A percentile compares a stretch with the other conserved stretches of the same genome.
phyloP scores from a whole-genome alignment of 2,329 filamentous ascomycete species.

The Diaporthe australafricana region DNA sequence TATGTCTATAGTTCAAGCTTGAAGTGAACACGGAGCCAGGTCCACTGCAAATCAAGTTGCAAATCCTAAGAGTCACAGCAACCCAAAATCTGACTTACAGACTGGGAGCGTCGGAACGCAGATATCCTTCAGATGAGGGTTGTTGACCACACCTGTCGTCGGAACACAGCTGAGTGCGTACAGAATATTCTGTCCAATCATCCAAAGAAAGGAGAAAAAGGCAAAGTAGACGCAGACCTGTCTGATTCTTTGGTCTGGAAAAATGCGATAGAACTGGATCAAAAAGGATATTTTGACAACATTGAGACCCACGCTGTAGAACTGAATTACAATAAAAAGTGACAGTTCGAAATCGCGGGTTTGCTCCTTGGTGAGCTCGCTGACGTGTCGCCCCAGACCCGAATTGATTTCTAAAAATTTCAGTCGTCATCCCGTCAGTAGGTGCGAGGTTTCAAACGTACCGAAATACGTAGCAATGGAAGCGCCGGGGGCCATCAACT shows the following conservation, averaged over 20 bases:
- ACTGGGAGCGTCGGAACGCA: conserved; percentile 12
- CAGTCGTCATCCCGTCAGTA: background rate
- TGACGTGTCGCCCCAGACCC: conserved; percentile 21
- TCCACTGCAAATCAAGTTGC: background rate
- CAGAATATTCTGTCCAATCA: conserved; percentile 22
- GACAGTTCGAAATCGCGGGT: background rate
- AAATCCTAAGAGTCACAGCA: too few relatives aligned
- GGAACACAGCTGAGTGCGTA: conserved; percentile 27
- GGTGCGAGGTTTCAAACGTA: background rate
- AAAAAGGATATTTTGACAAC: conserved; percentile 28
- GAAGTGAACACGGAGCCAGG: background rate
- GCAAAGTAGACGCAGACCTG: conserved; percentile 20
- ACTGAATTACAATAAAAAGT: conserved; percentile 11
- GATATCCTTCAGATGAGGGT: background rate
- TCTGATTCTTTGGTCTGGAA: background rate
- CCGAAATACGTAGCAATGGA: conserved; percentile 27
- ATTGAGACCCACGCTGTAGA: conserved; percentile 24
- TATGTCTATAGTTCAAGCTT: background rate
- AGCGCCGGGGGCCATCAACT: conserved; percentile 26
- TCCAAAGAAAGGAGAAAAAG: conserved; percentile 13
- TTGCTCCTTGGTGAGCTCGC: conserved; percentile 7
- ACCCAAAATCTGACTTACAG: background rate
- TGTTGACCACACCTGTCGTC: conserved; percentile 3
- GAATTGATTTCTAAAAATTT: conserved; percentile 2
- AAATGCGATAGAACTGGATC: conserved; percentile 22